Evolutionary conservation across 2,329 filamentous ascomycete species (phyloP).

Genomic region (Phyllosticta ampelicida): DNA sequence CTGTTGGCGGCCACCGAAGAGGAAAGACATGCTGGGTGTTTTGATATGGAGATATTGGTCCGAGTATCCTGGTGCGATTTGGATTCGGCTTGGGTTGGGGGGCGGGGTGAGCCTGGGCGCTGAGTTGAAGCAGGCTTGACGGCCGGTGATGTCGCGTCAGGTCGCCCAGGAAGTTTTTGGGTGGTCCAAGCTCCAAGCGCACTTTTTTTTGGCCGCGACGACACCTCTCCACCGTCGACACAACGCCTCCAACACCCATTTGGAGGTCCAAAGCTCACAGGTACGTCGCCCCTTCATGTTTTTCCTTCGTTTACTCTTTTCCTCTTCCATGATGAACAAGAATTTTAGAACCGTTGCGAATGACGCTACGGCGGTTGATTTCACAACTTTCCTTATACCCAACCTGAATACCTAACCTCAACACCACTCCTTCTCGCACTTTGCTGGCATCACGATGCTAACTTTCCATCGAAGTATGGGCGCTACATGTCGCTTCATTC

Average conservation of each 20-base stretch:
- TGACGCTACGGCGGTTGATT: slow-evolving; percentile 48
- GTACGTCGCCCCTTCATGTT: slow-evolving; percentile 7
- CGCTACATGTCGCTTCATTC: slow-evolving; percentile 41
- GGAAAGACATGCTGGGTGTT: slow-evolving; percentile 9
- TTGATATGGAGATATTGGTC: background rate
- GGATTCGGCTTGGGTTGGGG: slow-evolving; percentile 1
- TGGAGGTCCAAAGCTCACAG: background rate
- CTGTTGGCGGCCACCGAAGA: slow-evolving; percentile 56
- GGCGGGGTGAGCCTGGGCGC: background rate
- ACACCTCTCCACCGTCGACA: background rate
- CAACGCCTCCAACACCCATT: background rate
- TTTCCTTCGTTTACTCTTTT: background rate
- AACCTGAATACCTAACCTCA: slow-evolving; percentile 19
- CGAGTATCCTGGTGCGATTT: background rate
- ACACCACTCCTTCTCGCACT: background rate
- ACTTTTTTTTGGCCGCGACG: background rate
- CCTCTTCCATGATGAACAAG: slow-evolving; percentile 14
- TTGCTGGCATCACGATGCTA: slow-evolving; percentile 21
- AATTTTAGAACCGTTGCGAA: slow-evolving; percentile 56
- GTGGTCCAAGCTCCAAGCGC: background rate
- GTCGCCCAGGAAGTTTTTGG: background rate
- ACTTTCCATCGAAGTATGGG: slow-evolving; percentile 38
- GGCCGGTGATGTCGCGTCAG: slow-evolving; percentile 8
- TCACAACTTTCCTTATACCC: slow-evolving; percentile 16
- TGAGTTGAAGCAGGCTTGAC: background rate